Conservation (phyloP, 2,329 filamentous ascomycete genomes). For the Xylariaceae sp. region DNA sequence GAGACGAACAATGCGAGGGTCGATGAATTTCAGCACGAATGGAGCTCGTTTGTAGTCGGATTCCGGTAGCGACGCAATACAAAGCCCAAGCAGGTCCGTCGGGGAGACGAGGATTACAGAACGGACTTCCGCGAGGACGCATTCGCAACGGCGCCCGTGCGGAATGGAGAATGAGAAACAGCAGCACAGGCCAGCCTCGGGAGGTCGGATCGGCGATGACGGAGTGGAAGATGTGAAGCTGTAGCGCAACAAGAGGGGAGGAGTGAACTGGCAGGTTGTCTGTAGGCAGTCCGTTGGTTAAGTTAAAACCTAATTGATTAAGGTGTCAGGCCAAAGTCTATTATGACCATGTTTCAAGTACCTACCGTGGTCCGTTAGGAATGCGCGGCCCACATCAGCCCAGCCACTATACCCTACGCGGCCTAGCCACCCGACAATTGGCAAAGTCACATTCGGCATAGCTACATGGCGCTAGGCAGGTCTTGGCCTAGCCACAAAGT, state of each 20-base stretch:
- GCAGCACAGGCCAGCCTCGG: background rate
- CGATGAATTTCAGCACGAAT: background rate
- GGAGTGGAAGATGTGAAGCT: background rate
- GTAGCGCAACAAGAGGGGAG: background rate
- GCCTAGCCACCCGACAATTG: background rate
- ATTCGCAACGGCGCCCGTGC: background rate
- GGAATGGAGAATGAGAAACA: background rate
- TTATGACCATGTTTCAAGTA: background rate
- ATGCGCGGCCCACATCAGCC: background rate
- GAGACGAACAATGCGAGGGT: background rate
- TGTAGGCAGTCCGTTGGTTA: background rate
- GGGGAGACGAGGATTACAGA: background rate
- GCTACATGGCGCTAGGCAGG: background rate
- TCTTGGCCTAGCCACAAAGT: background rate
- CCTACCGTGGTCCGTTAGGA: background rate
- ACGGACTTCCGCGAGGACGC: background rate
- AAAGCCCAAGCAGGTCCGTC: background rate
- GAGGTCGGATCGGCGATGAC: background rate
- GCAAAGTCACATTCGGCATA: background rate
- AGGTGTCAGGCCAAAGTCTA: background rate
- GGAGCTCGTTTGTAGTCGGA: background rate
- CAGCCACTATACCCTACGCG: background rate
- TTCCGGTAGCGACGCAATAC: background rate
- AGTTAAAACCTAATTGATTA: background rate
- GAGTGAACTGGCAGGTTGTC: too few species aligned